These are phyloP conservation scores for Geranium rotundifolium DNA, from an alignment of 345 rosid species.

Conservation along the genomic window DNA sequence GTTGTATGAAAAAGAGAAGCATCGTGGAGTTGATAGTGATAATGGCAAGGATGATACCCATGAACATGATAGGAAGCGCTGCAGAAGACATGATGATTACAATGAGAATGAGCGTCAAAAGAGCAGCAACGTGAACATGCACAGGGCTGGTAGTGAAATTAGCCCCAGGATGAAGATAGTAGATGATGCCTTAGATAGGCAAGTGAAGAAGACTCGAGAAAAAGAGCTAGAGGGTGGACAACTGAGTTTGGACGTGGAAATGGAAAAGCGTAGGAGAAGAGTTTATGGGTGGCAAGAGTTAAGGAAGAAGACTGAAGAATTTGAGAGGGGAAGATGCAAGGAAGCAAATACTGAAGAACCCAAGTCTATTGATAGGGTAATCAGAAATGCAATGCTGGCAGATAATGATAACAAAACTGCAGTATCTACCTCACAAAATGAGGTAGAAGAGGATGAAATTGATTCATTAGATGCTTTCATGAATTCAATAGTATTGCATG, in stretches of 20 bases:
- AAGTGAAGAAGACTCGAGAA: slow-evolving; percentile 47
- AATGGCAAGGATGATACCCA: slow-evolving; percentile 40
- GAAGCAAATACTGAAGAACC: slow-evolving; percentile 42
- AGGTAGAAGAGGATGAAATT: slow-evolving; percentile 57
- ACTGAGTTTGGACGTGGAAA: slow-evolving; percentile 66
- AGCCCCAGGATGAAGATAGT: slow-evolving; percentile 43
- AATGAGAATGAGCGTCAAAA: slow-evolving; percentile 52
- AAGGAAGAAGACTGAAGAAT: slow-evolving; percentile 78
- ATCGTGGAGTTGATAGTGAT: slow-evolving; percentile 40
- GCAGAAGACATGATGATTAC: slow-evolving; percentile 44
- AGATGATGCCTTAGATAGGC: slow-evolving; percentile 44
- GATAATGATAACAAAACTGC: slow-evolving; percentile 29
- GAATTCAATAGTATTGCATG: slow-evolving; percentile 87
- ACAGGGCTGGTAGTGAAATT: slow-evolving; percentile 37
- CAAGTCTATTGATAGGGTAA: slow-evolving; percentile 28
- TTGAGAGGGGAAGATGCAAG: slow-evolving; percentile 53
- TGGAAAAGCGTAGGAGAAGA: slow-evolving; percentile 81
- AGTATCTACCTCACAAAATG: slow-evolving; percentile 24
- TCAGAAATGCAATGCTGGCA: slow-evolving; percentile 39
- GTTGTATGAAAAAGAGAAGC: slow-evolving; percentile 51
- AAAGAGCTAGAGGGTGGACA: slow-evolving; percentile 85
- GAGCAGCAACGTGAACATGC: slow-evolving; percentile 46
- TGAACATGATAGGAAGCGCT: slow-evolving; percentile 45
- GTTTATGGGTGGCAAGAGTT: slow-evolving; percentile 96
- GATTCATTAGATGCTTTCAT: slow-evolving; percentile 96